Conservation (phyloP, 345 rosid species). For the Sisymbrium altissimum region DNA sequence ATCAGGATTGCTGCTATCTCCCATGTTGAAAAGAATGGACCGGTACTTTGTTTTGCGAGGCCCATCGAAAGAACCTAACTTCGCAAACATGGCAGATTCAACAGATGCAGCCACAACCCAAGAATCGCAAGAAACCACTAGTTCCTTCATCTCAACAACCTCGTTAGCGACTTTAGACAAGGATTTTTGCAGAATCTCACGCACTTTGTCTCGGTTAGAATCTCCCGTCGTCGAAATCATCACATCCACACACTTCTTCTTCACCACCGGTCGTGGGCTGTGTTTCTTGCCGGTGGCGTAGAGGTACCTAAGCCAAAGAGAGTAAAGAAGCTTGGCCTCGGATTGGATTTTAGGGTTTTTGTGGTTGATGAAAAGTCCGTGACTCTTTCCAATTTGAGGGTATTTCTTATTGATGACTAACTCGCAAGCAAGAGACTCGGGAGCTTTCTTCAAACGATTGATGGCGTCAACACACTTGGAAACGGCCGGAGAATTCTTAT, state of each 20-base stretch:
- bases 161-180: conserved; percentile 9
- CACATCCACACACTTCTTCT: no score
- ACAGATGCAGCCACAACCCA: neutral
- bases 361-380: no score
- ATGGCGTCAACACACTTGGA: neutral
- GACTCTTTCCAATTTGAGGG: neutral
- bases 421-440: neutral
- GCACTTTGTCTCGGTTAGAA: conserved; percentile 4
- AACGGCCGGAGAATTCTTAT: neutral
- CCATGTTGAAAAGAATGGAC: conserved; percentile 12
- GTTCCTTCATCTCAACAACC: conserved; percentile 6
- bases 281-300: conserved; percentile 1
- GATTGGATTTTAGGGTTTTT: no score
- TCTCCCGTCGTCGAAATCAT: neutral
- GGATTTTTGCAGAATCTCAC: neutral
- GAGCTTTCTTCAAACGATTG: neutral
- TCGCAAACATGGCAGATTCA: conserved; percentile 5
- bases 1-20: conserved; percentile 7
- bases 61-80: neutral
- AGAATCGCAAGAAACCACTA: neutral
- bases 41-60: neutral
- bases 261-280: neutral
- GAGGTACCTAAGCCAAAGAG: no score
- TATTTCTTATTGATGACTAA: neutral
- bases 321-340: no score